Conservation (phyloP, 116 monocot genomes). For the Dioscorea cayenensis region DNA sequence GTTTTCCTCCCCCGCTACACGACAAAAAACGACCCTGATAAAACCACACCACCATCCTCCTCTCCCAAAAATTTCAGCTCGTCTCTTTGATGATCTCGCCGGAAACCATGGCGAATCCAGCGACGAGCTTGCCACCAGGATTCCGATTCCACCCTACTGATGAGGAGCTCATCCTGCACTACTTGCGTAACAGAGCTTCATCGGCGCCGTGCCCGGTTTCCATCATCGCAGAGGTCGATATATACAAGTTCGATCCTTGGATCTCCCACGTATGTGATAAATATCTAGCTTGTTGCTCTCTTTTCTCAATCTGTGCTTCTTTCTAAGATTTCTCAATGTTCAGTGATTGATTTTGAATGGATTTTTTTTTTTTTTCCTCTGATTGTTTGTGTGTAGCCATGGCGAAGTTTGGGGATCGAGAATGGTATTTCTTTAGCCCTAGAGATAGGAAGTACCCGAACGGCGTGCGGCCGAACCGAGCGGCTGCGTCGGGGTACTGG, state of each 20-base stretch:
- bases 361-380: no score
- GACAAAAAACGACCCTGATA: slow-evolving; percentile 26
- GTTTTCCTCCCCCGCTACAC: slow-evolving; percentile 10
- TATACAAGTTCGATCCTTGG: slow-evolving; percentile 80
- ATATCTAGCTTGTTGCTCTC: background rate
- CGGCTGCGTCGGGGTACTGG: slow-evolving; percentile 82
- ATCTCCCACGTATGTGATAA: slow-evolving; percentile 44
- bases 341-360: background rate
- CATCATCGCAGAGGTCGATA: slow-evolving; percentile 73
- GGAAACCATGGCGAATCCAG: slow-evolving; percentile 21
- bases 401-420: slow-evolving; percentile 59
- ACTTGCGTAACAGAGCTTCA: slow-evolving; percentile 46
- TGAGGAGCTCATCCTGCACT: slow-evolving; percentile 71
- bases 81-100: background rate
- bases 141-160: slow-evolving; percentile 85
- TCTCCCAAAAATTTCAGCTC: slow-evolving; percentile 24
- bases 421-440: slow-evolving; percentile 94
- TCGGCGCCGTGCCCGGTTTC: slow-evolving; percentile 50
- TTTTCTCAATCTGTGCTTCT: background rate
- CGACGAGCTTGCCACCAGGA: slow-evolving; percentile 54
- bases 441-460: slow-evolving; percentile 85
- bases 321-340: no score
- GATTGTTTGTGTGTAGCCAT: slow-evolving; percentile 21
- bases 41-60: slow-evolving; percentile 19
- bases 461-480: slow-evolving; percentile 75